Evolutionary conservation across 257 asterid species (phyloP), one percentile per base, ranked within the genome.

Genomic region (Haberlea rhodopensis): DNA sequence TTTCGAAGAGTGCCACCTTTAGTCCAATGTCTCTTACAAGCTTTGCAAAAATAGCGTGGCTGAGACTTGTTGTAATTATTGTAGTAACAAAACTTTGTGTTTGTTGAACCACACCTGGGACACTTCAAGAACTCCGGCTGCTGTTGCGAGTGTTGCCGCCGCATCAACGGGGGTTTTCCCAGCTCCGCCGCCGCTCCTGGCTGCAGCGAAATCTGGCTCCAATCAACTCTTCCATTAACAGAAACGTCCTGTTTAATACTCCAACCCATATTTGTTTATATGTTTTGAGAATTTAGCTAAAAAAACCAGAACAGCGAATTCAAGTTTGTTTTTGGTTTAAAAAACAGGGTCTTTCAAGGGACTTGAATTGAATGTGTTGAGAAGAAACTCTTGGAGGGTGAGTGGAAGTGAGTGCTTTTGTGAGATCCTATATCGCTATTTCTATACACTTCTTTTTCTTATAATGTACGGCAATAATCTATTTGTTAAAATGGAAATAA

Each of bases 21-120:
- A 2, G 96, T 89, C 96, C 95, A 86, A 77, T 86, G 91, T 63
- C 95, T 74, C 64, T 82, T 82, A 73, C 96, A 89, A 5, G 81
- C 78, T 72, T 86, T 89, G 66, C 96, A 89, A 48, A 79, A 86
- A 75, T 89, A 84, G 5, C 96, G 79, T 15, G 95, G 96, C 63
- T 89, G 96, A 10, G 88, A 79, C 29, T 80, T 78, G 52, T 82
- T 86, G 70, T 88, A 84, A 24, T 88, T 88, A 75, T 88, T 88
- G 84, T 80, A 88, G 76, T 88, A 88, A 53, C 96, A 88, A 60
- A 88, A 88, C 60, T 88, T 88, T 0, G 95, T 86, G 25, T 81
- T 77, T 0, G 70, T 60, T 0, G 95, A 86, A 1, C 60, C 69
- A 57, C 96, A 89, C 65, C 96, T 68, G 2, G 96, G 96, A 55